Base-by-base conservation (phyloP, 1,139 yeast genomes). In the Yamadazyma oceani region DNA sequence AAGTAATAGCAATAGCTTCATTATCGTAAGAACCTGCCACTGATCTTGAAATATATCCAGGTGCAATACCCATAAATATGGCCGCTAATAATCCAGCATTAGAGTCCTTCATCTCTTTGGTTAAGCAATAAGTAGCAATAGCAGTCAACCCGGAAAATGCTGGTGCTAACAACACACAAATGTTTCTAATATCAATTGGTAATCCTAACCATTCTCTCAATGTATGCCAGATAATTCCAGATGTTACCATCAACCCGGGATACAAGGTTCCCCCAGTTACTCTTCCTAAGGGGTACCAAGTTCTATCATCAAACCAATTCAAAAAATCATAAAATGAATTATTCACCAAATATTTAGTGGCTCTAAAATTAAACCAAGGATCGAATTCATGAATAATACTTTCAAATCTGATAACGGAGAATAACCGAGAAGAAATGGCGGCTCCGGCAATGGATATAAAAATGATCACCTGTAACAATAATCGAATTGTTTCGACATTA, bases 11-110 rank as follows among this genome's bases (percentile, higher is more conserved):
- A 65, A 94, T 94, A 37, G 98, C 98, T 69, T 94, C 99, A 62
- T 94, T 94, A 73, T 94, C 99, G 61, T 94, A 94, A 17, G 97
- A 86, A 30, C 99, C 99, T 17, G 98, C 98, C 36, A 94, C 99
- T 2, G 97, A 89, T 64, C 99, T 81, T 31, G 97, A 89, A 52
- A 92, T 94, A 64, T 94, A 94, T 42, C 99, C 99, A 5, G 99
- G 98, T 1, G 96, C 96, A 66, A 94, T 90, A 34, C 96, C 97
- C 80, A 94, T 88, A 63, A 94, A 92, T 16, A 86, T 82, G 9
- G 97, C 98, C 31, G 96, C 87, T 47, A 92, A 69, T 44, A 94
- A 69, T 5, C 97, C 98, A 10, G 97, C 95, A 39, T 88, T 79
- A 37, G 85, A 74, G 56, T 87, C 90, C 59, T 94, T 90, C 78